phyloP scores from a whole-genome alignment of 2,329 filamentous ascomycete species.

The Aspergillus chevalieri region DNA sequence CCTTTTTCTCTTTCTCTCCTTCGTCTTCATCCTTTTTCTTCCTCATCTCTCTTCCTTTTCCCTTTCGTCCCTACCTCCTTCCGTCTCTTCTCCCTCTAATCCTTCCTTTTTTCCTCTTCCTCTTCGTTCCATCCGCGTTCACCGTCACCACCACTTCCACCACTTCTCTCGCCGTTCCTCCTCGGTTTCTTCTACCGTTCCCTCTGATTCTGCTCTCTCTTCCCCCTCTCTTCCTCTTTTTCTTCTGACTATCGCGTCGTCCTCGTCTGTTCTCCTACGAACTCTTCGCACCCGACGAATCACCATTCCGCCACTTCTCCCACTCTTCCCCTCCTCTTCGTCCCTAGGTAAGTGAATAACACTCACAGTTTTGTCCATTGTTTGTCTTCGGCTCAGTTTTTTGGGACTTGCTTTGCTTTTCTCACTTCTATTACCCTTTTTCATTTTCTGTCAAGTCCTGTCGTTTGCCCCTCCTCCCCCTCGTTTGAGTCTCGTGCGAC shows the following conservation, averaged over 20 bases:
- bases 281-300: conserved; percentile 1
- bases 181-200: conserved; percentile 14
- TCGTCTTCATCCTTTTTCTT: conserved; percentile 1
- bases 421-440: neutral
- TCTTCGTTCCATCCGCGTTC: conserved; percentile 11
- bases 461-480: conserved; percentile 1
- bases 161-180: conserved; percentile 15
- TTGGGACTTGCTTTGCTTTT: neutral
- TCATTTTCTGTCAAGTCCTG: neutral
- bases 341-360: neutral
- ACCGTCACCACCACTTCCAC: conserved; percentile 8
- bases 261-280: conserved; percentile 16
- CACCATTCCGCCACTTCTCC: conserved; percentile 24
- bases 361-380: neutral
- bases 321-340: conserved; percentile 12
- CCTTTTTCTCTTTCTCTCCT: conserved; percentile 5
- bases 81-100: conserved; percentile 14
- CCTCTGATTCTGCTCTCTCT: conserved; percentile 8
- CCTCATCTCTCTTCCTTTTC: conserved; percentile 13
- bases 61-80: conserved; percentile 10
- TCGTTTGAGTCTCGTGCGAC: conserved; percentile 1
- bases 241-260: conserved; percentile 1
- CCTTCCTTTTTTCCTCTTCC: conserved; percentile 14
- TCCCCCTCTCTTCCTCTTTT: conserved; percentile 16
- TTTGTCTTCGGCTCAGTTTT: neutral